phyloP scores from a whole-genome alignment of 768 basidiomycete species.

The Trametes meyenii region DNA sequence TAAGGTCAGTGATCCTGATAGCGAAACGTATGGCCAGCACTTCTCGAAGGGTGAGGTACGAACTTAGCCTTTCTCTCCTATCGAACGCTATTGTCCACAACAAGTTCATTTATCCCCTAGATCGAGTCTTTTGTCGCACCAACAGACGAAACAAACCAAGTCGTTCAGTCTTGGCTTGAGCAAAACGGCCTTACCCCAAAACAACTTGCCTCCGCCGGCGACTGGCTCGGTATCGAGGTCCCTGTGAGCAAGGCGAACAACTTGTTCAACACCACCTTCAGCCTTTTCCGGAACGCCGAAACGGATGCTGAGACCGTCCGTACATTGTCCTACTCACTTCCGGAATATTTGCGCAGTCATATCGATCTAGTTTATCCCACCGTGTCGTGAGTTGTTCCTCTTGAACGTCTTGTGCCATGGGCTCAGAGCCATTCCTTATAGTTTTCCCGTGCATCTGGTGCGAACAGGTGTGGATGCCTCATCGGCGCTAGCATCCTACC shows the following conservation, averaged over 20 bases:
- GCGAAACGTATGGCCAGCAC: conserved; percentile 40
- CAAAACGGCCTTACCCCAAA: conserved; percentile 31
- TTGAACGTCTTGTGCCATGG: too few species aligned
- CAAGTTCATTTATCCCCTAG: conserved; percentile 9
- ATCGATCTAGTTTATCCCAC: conserved; percentile 38
- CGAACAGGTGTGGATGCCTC: too few species aligned
- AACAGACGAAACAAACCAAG: conserved; percentile 26
- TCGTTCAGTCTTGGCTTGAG: conserved; percentile 32
- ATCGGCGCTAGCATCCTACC: too few species aligned
- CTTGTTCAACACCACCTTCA: conserved; percentile 39
- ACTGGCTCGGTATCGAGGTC: conserved; percentile 38
- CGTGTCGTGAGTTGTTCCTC: conserved; percentile 23
- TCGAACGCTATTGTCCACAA: background rate
- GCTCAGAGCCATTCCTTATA: too few species aligned
- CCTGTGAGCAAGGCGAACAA: conserved; percentile 39
- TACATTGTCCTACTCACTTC: conserved; percentile 42
- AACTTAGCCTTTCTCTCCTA: background rate
- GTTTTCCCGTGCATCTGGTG: too few species aligned
- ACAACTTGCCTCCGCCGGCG: conserved; percentile 32
- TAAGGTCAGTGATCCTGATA: conserved; percentile 42
- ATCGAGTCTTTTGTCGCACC: conserved; percentile 33
- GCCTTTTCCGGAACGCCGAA: conserved; percentile 34
- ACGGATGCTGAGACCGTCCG: conserved; percentile 35
- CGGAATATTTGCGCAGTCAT: conserved; percentile 32
- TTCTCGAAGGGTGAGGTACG: conserved; percentile 42